phyloP scores from a whole-genome alignment of 768 basidiomycete species.

The Termitomyces sp. region DNA sequence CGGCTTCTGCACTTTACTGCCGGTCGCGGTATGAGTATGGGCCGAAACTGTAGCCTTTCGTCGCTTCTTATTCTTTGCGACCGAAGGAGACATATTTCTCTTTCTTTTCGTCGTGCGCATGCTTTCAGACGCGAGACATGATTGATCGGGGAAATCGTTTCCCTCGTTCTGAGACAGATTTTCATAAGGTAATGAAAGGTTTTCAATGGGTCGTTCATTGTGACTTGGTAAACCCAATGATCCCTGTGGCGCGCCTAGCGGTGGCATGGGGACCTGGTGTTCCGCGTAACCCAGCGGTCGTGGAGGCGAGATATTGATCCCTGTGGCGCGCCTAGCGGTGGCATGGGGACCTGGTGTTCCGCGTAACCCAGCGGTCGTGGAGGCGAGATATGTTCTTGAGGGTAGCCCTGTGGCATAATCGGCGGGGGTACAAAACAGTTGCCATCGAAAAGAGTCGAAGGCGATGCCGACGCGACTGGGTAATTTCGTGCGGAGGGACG shows the following conservation, averaged over 20 bases:
- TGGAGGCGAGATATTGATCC: not conserved
- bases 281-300: not conserved
- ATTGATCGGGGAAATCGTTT: not conserved
- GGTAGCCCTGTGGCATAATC: not conserved
- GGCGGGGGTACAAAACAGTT: not conserved
- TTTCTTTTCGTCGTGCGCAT: not conserved
- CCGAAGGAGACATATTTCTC: not conserved
- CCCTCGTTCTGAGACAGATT: no score
- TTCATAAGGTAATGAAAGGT: no score
- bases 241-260: not conserved
- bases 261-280: not conserved
- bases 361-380: no score
- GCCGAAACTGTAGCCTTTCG: no score
- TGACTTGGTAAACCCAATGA: not conserved
- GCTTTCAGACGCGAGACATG: not conserved
- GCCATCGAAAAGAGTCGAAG: no score
- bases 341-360: not conserved
- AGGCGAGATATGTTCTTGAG: not conserved
- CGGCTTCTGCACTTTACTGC: no score
- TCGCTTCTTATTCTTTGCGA: not conserved
- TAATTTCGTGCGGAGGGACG: not conserved
- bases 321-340: not conserved
- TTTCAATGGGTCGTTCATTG: not conserved
- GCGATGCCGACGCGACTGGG: not conserved
- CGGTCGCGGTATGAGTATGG: rapidly evolving